Evolutionary conservation across 1,284 basidiomycete species (phyloP), one percentile per base, ranked within the genome.

Genomic region (Vanrija pseudolonga): DNA sequence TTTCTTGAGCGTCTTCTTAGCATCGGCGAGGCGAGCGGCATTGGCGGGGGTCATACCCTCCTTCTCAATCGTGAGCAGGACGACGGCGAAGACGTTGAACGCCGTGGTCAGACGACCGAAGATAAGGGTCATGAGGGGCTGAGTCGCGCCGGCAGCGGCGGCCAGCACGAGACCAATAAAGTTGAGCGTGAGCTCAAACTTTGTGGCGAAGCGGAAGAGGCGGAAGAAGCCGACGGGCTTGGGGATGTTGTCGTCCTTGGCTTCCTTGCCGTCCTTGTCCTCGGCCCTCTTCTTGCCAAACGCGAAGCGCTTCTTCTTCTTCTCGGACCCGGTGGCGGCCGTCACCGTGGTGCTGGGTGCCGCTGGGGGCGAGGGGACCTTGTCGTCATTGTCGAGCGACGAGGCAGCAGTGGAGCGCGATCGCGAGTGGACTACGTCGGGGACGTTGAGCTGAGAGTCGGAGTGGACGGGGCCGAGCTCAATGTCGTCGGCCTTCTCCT

Each of bases 111-210:
- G 60, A 49, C 68, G 65, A 55, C 74, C 74, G 50, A 77, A 77
- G 55, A 77, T 76, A 15, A 76, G 61, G 4, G 72, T 73, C 73
- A 76, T 75, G 42, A 76, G 60, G 2, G 71, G 69, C 50, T 74
- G 71, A 18, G 72, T 62, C 0, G 73, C 72, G 42, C 76, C 74
- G 19, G 73, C 68, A 5, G 64, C 64, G 24, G 63, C 62, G 3
- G 74, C 72, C 20, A 74, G 60, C 24, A 77, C 17, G 18, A 76
- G 50, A 11, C 74, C 75, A 42, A 74, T 45, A n/a, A 73, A 32
- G 59, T 76, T 70, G 53, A 72, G 49, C 32, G 60, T 42, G 20
- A 64, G 45, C 50, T 77, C 76, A 26, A 62, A 43, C 5, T 48
- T 56, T 4, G 66, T 73, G 3, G 71, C 62, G 55, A 69, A 77